These are phyloP conservation scores for Lactifluus echinatus DNA, from an alignment of 768 basidiomycete genomes.

Conservation along the genomic window DNA sequence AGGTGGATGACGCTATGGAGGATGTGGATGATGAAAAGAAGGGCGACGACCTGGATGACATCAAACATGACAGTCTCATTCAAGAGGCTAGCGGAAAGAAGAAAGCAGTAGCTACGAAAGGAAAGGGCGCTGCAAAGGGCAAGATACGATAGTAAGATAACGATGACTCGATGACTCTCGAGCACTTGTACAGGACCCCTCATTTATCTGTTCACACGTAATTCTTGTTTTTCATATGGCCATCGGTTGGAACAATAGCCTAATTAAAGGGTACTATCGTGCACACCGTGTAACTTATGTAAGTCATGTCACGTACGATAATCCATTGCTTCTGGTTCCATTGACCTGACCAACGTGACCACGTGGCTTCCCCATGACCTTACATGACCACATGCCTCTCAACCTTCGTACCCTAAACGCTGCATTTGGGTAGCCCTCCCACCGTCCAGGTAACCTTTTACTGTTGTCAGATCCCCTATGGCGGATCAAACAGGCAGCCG, in stretches of 20 bases:
- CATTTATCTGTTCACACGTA: not conserved
- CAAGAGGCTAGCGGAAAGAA: constrained; percentile 18
- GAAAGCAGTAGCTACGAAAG: constrained; percentile 5
- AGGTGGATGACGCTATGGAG: constrained; percentile 21
- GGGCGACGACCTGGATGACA: constrained; percentile 20
- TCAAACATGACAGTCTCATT: constrained; percentile 29
- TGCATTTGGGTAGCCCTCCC: too few species aligned
- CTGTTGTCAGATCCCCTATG: not conserved
- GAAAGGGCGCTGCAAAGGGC: constrained; percentile 13
- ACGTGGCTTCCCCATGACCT: not conserved
- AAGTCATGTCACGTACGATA: constrained; percentile 2
- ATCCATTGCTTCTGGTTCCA: constrained; percentile 1
- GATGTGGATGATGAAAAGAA: constrained; percentile 22
- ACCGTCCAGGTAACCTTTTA: not conserved
- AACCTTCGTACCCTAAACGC: too few species aligned
- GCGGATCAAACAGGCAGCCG: not conserved
- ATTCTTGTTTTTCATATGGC: constrained; percentile 7
- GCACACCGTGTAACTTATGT: not conserved
- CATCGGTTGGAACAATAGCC: not conserved
- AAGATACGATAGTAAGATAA: constrained; percentile 9
- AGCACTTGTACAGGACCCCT: not conserved
- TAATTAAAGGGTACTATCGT: not conserved
- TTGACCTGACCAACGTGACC: not conserved
- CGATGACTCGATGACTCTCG: not conserved
- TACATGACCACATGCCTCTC: not conserved